These are phyloP conservation scores for Pseudevernia furfuracea DNA, from an alignment of 495 filamentous ascomycete genomes.

Conservation along the genomic window DNA sequence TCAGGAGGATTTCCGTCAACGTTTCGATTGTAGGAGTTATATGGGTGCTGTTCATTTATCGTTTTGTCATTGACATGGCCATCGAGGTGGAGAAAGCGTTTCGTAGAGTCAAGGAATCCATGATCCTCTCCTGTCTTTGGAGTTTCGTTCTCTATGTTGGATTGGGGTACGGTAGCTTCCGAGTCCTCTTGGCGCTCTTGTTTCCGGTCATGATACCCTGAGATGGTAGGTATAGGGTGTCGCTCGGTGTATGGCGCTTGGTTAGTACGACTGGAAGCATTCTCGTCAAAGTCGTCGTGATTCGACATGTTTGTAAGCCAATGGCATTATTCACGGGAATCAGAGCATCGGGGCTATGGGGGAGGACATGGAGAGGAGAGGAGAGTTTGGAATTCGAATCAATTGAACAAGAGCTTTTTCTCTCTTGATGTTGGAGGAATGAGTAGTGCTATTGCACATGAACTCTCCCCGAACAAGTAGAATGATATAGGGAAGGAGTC, in stretches of 20 bases:
- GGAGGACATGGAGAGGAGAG: not conserved
- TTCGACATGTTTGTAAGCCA: conserved; percentile 30
- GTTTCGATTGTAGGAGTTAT: conserved; percentile 21
- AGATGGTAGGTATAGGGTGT: conserved; percentile 57
- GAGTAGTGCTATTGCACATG: not conserved
- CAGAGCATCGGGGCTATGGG: not conserved
- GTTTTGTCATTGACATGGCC: conserved; percentile 26
- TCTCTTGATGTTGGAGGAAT: not conserved
- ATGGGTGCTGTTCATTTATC: conserved; percentile 21
- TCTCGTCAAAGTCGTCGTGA: conserved; percentile 41
- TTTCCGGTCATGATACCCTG: conserved; percentile 51
- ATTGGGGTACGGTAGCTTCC: conserved; percentile 18
- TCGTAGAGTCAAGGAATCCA: conserved; percentile 33
- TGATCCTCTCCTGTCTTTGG: conserved; percentile 28
- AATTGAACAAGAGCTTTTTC: not conserved
- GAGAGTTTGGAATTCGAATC: not conserved
- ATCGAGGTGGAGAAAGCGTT: conserved; percentile 36
- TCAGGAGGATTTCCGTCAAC: conserved; percentile 2
- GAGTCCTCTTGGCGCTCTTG: conserved; percentile 38
- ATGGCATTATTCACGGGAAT: not conserved
- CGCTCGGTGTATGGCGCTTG: conserved; percentile 46
- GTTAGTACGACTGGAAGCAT: conserved; percentile 40
- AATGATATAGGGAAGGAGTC: not conserved
- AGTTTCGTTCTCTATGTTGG: conserved; percentile 32
- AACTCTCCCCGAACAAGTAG: not conserved